These are phyloP conservation scores for Saxophila tyrrhenica DNA, from an alignment of 495 filamentous ascomycete genomes.

Conservation along the genomic window DNA sequence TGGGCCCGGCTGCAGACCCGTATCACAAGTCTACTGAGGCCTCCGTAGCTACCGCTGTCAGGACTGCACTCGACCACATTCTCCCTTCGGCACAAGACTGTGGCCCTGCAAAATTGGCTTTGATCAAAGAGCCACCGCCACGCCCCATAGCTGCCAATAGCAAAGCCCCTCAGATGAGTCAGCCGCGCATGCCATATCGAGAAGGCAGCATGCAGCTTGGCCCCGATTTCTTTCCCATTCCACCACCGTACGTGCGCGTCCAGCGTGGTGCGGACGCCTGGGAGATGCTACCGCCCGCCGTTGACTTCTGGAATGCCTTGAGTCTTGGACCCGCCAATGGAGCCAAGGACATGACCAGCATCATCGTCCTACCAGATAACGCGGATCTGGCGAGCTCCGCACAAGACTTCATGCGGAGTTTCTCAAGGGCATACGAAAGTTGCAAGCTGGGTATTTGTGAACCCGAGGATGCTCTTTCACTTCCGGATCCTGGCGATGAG, in stretches of 20 bases:
- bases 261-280: constrained; percentile 62
- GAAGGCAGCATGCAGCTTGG: constrained; percentile 2
- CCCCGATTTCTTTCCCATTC: constrained; percentile 29
- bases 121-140: constrained; percentile 9
- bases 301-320: constrained; percentile 85
- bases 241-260: constrained; percentile 62
- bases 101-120: constrained; percentile 13
- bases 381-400: constrained; percentile 48
- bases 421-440: constrained; percentile 65
- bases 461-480: background rate
- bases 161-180: constrained; percentile 1
- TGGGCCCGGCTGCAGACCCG: background rate
- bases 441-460: constrained; percentile 55
- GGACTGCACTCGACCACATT: background rate
- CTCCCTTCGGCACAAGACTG: background rate
- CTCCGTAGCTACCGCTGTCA: background rate
- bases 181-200: constrained; percentile 9
- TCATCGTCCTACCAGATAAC: constrained; percentile 64
- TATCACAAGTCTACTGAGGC: background rate
- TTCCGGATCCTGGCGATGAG: constrained; percentile 3
- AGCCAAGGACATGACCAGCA: constrained; percentile 63
- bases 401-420: constrained; percentile 56
- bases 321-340: constrained; percentile 70
- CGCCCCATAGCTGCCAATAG: background rate
- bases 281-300: constrained; percentile 65